Evolutionary conservation across 1,284 basidiomycete genomes (phyloP).

Genomic region (Leccinum olivaceoglutinosum): DNA sequence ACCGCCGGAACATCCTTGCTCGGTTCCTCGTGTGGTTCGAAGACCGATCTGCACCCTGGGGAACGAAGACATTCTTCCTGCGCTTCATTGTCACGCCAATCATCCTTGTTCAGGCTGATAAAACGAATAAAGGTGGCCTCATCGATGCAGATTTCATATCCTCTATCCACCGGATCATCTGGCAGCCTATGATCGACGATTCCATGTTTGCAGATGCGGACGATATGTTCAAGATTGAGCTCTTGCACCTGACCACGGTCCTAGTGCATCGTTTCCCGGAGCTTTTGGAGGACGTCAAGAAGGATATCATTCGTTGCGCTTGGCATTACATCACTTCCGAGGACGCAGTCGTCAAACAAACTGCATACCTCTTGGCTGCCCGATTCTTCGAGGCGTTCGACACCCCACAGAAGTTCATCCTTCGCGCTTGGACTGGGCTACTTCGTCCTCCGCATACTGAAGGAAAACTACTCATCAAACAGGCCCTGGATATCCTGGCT

Average conservation of each 20-base stretch:
- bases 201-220: conserved; percentile 58
- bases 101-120: conserved; percentile 72
- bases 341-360: conserved; percentile 91
- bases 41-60: conserved; percentile 60
- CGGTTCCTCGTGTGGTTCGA: conserved; percentile 87
- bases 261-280: conserved; percentile 83
- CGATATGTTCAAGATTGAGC: conserved; percentile 85
- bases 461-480: conserved; percentile 78
- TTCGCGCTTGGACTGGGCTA: conserved; percentile 93
- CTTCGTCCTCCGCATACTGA: conserved; percentile 79
- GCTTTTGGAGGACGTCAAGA: conserved; percentile 77
- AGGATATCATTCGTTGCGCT: conserved; percentile 93
- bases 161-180: conserved; percentile 70
- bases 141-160: conserved; percentile 69
- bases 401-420: conserved; percentile 89
- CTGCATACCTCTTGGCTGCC: conserved; percentile 90
- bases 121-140: conserved; percentile 49
- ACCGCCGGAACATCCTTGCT: conserved; percentile 79
- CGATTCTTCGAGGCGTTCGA: conserved; percentile 91
- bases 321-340: conserved; percentile 88
- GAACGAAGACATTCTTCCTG: conserved; percentile 84
- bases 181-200: conserved; percentile 72
- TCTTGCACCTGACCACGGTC: conserved; percentile 87
- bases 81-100: conserved; percentile 89
- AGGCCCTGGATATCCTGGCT: conserved; percentile 89